Evolutionary conservation across 208 protist genomes (phyloP).

Genomic region (Entamoeba histolytica): DNA sequence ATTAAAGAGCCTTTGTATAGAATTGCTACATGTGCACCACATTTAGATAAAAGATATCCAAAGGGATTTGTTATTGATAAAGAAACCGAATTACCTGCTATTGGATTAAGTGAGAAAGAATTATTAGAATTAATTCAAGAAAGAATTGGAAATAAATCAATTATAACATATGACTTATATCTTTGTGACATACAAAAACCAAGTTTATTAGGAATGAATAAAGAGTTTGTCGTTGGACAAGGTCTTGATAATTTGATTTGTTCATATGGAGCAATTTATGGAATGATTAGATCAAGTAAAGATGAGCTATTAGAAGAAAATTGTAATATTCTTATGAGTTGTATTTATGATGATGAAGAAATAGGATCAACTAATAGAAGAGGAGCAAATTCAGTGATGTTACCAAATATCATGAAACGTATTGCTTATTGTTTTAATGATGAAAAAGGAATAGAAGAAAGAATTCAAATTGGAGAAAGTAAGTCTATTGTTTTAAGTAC

Average conservation of each 20-base stretch:
- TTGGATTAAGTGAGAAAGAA: background rate
- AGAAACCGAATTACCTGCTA: background rate
- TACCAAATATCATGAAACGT: background rate
- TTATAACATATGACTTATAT: background rate
- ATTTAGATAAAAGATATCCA: background rate
- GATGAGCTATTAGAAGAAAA: background rate
- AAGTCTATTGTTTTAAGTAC: background rate
- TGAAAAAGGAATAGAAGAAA: background rate
- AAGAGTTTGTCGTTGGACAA: background rate
- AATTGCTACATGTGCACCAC: background rate
- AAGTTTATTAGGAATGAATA: background rate
- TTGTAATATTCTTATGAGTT: background rate
- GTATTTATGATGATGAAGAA: constrained; percentile 9
- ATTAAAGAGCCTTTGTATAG: background rate
- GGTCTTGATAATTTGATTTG: background rate
- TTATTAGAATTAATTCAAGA: background rate
- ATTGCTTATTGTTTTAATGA: background rate
- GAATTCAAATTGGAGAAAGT: background rate
- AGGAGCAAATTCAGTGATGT: background rate
- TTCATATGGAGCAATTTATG: background rate
- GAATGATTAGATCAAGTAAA: background rate
- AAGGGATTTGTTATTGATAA: constrained; percentile 1
- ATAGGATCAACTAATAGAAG: background rate
- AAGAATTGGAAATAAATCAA: background rate
- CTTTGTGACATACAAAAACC: background rate